Base-by-base conservation (phyloP, 2,329 filamentous ascomycete species). In the Xylariaceae sp. region DNA sequence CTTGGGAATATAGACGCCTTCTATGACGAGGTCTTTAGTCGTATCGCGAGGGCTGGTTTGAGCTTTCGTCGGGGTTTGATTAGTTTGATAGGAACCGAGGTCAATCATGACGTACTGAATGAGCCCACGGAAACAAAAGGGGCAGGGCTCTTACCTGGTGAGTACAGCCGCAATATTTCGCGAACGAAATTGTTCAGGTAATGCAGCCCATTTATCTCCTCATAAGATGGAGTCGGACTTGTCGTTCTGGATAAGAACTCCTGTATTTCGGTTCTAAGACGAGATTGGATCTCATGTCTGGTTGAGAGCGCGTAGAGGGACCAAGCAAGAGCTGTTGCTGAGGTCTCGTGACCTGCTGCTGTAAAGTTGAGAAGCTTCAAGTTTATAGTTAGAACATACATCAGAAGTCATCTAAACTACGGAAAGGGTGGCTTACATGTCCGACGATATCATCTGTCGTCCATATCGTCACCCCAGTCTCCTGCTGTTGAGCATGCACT, bases 161-260 rank as follows among this genome's bases (percentile, higher is more conserved):
- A 48, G 48, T 63, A 64, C 7, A 68, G 14, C 8, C 67, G 57
- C 5, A 70, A 46, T 3, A 62, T 48, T 44, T 71, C 67, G 21
- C 58, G 58, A 19, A 64, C 42, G 45, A 70, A 67, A 23, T 62
- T 60, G 47, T 67, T 52, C 6, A 70, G 47, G 47, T 66, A 69
- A 0, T 51, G 56, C 3, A 69, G 50, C 3, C 32, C 46, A 8
- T 57, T 59, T 10, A 68, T 58, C 1, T 63, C 51, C 12, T 52
- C 54, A 42, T 59, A 62, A 8, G 53, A 49, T 11, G 60, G 60
- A 6, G 54, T 25, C 1, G 51, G 29, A 22, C 36, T 45, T 1
- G 33, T 32, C n/a, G n/a, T n/a, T n/a, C n/a, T n/a, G 2, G 47
- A 25, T 6, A 60, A 44, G 1, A 64, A 42, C 1, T 33, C 43